Evolutionary conservation across 768 basidiomycete genomes (phyloP).

Genomic region (Lentinula guzmanii): DNA sequence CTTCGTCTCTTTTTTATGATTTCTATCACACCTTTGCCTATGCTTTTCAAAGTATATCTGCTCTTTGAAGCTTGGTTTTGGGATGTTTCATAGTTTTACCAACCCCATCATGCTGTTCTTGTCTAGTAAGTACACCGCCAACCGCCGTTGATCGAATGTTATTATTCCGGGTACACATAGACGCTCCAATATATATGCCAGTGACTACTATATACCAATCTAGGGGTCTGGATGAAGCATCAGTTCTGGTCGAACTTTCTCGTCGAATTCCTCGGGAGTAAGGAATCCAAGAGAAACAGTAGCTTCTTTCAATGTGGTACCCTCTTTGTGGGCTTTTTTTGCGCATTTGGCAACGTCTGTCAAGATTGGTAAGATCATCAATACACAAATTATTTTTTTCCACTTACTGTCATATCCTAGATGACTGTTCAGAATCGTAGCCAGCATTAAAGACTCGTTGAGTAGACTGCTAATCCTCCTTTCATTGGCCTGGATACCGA

Average conservation of each 20-base stretch:
- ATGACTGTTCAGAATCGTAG: slow-evolving; percentile 93
- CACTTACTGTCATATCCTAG: slow-evolving; percentile 94
- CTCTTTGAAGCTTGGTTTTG: neutral
- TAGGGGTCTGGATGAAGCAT: slow-evolving; percentile 66
- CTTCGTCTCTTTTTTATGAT: neutral
- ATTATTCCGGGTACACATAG: neutral
- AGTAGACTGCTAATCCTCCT: slow-evolving; percentile 83
- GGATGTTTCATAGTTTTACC: neutral
- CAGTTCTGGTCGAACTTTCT: slow-evolving; percentile 86
- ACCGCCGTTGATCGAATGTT: slow-evolving; percentile 1
- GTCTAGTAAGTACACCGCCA: slow-evolving; percentile 2
- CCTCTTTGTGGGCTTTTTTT: slow-evolving; percentile 99
- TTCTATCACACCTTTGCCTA: neutral
- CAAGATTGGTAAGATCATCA: slow-evolving; percentile 5
- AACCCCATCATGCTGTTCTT: neutral
- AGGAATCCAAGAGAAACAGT: slow-evolving; percentile 84
- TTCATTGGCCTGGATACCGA: slow-evolving; percentile 95
- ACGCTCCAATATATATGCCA: neutral
- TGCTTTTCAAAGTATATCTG: neutral
- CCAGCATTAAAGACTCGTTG: slow-evolving; percentile 96
- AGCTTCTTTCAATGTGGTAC: slow-evolving; percentile 92
- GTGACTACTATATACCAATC: neutral
- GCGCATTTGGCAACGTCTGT: slow-evolving; percentile 96
- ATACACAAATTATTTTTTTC: neutral
- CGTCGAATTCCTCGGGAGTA: slow-evolving; percentile 88